These are phyloP conservation scores for Gnomoniopsis smithogilvyi DNA, from an alignment of 2,329 filamentous ascomycete genomes.

Conservation along the genomic window DNA sequence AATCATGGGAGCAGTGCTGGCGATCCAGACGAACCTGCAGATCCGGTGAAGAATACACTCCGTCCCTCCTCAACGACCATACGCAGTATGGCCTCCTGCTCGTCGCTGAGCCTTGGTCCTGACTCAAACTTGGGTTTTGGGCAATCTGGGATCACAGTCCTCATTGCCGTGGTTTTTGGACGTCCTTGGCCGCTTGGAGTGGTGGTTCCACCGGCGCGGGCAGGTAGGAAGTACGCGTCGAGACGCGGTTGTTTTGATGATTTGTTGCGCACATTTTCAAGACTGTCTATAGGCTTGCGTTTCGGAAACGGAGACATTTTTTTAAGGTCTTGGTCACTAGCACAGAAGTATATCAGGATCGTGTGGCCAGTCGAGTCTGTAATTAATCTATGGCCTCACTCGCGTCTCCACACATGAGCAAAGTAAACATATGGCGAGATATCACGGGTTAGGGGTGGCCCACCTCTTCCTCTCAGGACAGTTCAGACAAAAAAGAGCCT, in stretches of 20 bases:
- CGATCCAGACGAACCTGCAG: conserved; percentile 33
- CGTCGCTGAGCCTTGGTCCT: conserved; percentile 53
- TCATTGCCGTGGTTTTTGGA: neutral
- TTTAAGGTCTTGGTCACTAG: neutral
- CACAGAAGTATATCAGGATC: neutral
- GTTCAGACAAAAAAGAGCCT: neutral
- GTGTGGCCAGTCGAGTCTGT: neutral
- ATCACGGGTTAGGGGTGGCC: neutral
- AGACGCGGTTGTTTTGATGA: conserved; percentile 2
- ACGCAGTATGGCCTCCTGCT: conserved; percentile 64
- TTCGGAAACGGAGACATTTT: neutral
- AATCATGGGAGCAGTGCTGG: neutral
- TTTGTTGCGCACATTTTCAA: neutral
- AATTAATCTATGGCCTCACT: neutral
- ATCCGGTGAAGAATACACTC: conserved; percentile 77
- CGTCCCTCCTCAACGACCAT: conserved; percentile 63
- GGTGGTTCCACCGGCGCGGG: neutral
- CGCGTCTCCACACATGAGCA: neutral
- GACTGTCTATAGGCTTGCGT: neutral
- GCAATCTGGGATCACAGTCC: neutral
- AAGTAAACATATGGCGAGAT: neutral
- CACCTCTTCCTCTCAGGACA: neutral
- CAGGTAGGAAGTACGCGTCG: neutral
- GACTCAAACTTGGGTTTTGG: neutral
- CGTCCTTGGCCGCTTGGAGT: no score